Evolutionary conservation across 2,329 filamentous ascomycete species (phyloP), one percentile per base, ranked within the genome.

Genomic region (Chaetomium olivaceum): DNA sequence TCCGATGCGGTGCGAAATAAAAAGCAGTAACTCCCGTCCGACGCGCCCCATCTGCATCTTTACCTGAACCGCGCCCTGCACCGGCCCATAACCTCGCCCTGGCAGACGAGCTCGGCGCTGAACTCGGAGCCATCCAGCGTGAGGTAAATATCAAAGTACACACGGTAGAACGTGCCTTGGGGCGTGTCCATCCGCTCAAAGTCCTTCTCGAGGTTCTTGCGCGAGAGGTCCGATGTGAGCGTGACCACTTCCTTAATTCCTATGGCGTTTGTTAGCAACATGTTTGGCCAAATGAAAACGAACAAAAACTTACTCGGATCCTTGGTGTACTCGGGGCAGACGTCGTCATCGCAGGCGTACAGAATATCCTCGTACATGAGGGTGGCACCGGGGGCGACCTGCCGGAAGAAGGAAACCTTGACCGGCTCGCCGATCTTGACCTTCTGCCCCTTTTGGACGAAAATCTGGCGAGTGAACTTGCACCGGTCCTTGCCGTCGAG

Each of bases 101-200:
- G 95, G 81, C 95, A 99, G n/a, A 98, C 94, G 48, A 99, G 83
- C 81, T 98, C 95, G 61, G 95, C 95, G 73, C 95, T 98, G 83
- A 99, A 98, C 78, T 99, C 95, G 61, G 92, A 96, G 25, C 95
- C 95, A 75, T 99, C 95, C 19, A 99, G 89, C 0, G 95, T 98
- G 70, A 99, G 87, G 79, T 96, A 96, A 71, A 90, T 90, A 72
- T 90, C 88, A 71, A 90, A 90, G 78, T 90, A 90, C 68, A 90
- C 88, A 69, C 92, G 89, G 83, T 97, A 97, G 79, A 97, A 97
- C 3, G 92, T 96, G 68, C 95, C 95, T 78, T 99, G 94, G 6
- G 95, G 93, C 1, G 95, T 98, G 77, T 98, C 95, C 95, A 98
- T 98, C 76, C 95, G 89, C 81, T 99, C 95, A 75, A 99, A 99